phyloP scores from a whole-genome alignment of 805 yeast species.

The Saccharomycopsis javanensis region DNA sequence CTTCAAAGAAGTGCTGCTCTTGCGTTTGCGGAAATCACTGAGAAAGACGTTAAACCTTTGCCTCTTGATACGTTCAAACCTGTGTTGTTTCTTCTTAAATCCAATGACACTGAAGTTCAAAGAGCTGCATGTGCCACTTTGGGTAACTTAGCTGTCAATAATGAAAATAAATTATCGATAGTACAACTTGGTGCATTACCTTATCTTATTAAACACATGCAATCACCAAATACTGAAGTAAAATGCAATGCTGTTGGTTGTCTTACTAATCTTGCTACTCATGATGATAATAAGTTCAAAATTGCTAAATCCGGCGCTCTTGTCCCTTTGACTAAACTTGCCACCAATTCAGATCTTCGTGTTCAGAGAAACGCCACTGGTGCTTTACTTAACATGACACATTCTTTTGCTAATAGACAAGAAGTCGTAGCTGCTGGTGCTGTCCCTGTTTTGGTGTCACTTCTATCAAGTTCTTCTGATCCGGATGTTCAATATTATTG shows the following conservation, averaged over 20 bases:
- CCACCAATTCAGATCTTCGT: slow-evolving; percentile 87
- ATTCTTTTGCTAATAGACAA: slow-evolving; percentile 89
- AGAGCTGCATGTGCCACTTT: slow-evolving; percentile 98
- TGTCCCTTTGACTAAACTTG: slow-evolving; percentile 86
- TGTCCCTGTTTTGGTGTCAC: slow-evolving; percentile 86
- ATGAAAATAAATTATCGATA: slow-evolving; percentile 83
- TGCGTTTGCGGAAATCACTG: slow-evolving; percentile 97
- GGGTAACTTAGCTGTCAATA: slow-evolving; percentile 96
- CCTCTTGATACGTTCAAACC: slow-evolving; percentile 90
- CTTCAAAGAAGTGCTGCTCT: slow-evolving; percentile 94
- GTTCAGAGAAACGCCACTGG: slow-evolving; percentile 99
- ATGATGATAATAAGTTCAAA: slow-evolving; percentile 91
- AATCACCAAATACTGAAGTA: slow-evolving; percentile 92
- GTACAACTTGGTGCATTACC: slow-evolving; percentile 98
- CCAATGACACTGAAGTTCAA: slow-evolving; percentile 88
- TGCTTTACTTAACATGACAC: slow-evolving; percentile 96
- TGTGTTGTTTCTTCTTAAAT: slow-evolving; percentile 74
- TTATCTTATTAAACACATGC: slow-evolving; percentile 95
- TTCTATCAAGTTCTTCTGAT: slow-evolving; percentile 66
- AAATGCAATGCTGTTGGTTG: slow-evolving; percentile 99
- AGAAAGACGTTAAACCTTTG: slow-evolving; percentile 87
- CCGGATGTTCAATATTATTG: slow-evolving; percentile 98
- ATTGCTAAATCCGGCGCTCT: slow-evolving; percentile 96
- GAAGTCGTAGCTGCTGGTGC: slow-evolving; percentile 97
- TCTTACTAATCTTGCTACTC: slow-evolving; percentile 94